Evolutionary conservation across 768 basidiomycete genomes (phyloP).

Genomic region (Mycena venus): DNA sequence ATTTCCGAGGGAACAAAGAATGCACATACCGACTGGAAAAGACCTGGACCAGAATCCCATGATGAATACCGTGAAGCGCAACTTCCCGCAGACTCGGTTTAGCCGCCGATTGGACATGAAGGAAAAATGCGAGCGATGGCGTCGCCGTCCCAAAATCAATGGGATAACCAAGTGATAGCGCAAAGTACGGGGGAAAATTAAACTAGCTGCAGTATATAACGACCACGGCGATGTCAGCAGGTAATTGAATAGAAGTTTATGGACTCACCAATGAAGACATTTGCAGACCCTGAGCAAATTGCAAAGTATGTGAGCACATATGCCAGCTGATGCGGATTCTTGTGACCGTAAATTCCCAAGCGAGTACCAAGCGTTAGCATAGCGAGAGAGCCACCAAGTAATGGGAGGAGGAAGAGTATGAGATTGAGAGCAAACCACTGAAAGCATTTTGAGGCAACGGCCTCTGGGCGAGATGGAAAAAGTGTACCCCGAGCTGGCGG

Average conservation of each 20-base stretch:
- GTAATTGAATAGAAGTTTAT: too few relatives aligned
- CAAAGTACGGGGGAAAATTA: slow-evolving; percentile 6
- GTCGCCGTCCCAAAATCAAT: too few relatives aligned
- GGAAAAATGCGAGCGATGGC: too few relatives aligned
- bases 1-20: neutral
- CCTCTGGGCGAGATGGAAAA: neutral
- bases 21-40: neutral
- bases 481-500: neutral
- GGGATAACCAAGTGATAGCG: too few relatives aligned
- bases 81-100: too few relatives aligned
- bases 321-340: neutral
- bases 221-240: too few relatives aligned
- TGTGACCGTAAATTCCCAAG: neutral
- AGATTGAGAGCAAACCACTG: neutral
- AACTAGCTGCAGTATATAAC: neutral
- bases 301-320: neutral
- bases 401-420: neutral
- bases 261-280: neutral
- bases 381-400: neutral
- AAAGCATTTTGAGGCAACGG: neutral
- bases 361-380: neutral
- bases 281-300: neutral
- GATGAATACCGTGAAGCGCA: neutral
- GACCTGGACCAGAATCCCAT: neutral
- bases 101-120: too few relatives aligned